A percentile compares a stretch with the other conserved stretches of the same genome.
Conservation (phyloP, 2,329 filamentous ascomycete genomes). For the Fusarium sublunatum region DNA sequence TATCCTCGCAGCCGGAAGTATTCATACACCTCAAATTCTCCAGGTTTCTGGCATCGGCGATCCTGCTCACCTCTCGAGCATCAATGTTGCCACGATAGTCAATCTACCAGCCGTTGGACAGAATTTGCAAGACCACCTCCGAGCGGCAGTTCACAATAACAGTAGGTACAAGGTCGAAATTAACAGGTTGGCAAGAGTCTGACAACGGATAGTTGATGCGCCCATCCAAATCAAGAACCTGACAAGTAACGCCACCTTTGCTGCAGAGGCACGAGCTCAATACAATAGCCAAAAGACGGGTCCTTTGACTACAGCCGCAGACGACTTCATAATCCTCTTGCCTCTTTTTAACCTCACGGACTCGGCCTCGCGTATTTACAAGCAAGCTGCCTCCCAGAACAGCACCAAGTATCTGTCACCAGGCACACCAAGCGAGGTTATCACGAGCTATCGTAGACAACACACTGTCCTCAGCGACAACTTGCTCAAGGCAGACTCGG, state of each 20-base stretch:
- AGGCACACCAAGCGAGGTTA: constrained; percentile 22
- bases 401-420: constrained; percentile 20
- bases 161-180: constrained; percentile 7
- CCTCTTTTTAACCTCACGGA: constrained; percentile 28
- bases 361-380: constrained; percentile 13
- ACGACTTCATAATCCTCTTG: constrained; percentile 33
- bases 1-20: constrained; percentile 55
- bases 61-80: constrained; percentile 48
- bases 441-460: constrained; percentile 35
- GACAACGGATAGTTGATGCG: constrained; percentile 16
- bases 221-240: constrained; percentile 20
- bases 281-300: constrained; percentile 26
- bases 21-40: constrained; percentile 58
- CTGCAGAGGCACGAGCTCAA: constrained; percentile 18
- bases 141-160: constrained; percentile 9
- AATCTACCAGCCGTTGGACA: constrained; percentile 62
- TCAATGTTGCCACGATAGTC: constrained; percentile 55
- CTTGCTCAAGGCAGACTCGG: constrained; percentile 23
- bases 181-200: background rate
- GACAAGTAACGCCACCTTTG: constrained; percentile 34
- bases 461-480: constrained; percentile 29
- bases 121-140: constrained; percentile 57
- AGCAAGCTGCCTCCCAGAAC: constrained; percentile 18
- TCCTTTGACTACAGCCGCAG: constrained; percentile 23
- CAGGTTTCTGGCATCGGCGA: constrained; percentile 62